Evolutionary conservation across 2,329 filamentous ascomycete species (phyloP).

Genomic region (Pseudogymnoascus sp.): DNA sequence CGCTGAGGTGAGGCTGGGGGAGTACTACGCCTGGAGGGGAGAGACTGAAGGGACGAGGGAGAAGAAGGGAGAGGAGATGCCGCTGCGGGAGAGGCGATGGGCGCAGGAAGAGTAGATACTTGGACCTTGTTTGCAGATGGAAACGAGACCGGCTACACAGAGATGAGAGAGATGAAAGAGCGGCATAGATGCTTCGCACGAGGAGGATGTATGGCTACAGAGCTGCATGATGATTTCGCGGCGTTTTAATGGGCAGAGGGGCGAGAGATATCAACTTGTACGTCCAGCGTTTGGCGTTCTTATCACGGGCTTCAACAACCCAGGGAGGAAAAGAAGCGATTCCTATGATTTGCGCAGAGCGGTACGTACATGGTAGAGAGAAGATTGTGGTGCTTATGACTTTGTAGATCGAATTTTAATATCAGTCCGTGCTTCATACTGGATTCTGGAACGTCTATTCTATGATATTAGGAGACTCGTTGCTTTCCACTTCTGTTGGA

Average conservation of each 20-base stretch:
- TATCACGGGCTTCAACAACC: conserved; percentile 11
- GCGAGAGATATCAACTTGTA: conserved; percentile 9
- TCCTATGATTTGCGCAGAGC: background rate
- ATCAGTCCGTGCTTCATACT: background rate
- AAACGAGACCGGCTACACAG: background rate
- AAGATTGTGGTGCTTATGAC: conserved; percentile 1
- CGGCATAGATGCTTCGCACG: conserved; percentile 2
- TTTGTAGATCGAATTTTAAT: conserved; percentile 8
- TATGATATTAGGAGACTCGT: no score
- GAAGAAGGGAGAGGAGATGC: conserved; percentile 48
- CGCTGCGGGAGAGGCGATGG: conserved; percentile 76
- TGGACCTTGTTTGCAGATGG: background rate
- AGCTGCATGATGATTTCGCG: conserved; percentile 1
- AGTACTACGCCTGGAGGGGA: conserved; percentile 88
- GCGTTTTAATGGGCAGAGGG: conserved; percentile 5
- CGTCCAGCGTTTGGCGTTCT: conserved; percentile 8
- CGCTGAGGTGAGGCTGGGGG: conserved; percentile 74
- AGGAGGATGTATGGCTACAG: background rate
- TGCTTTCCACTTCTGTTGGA: no score
- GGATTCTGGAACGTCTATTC: background rate
- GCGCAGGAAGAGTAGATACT: conserved; percentile 23
- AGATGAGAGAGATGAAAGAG: background rate
- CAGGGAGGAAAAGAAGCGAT: conserved; percentile 7
- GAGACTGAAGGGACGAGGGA: conserved; percentile 59
- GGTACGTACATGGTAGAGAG: conserved; percentile 4